Percentiles rank a stretch among this genome's conserved stretches.
These are phyloP conservation scores for Pseudopithomyces chartarum DNA, from an alignment of 2,329 filamentous ascomycete species.

Conservation along the genomic window DNA sequence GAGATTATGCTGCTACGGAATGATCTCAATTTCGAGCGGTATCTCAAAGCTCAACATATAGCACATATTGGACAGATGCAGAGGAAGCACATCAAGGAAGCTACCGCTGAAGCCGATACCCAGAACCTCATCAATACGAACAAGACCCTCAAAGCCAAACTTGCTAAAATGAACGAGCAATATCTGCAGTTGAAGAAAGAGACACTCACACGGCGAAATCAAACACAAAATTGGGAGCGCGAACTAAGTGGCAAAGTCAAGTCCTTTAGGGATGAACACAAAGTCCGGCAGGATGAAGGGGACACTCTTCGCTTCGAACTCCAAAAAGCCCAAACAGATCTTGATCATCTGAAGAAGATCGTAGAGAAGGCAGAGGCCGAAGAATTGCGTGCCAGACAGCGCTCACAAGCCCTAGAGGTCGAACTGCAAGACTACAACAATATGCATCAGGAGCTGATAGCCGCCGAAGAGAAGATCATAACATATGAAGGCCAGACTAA, in stretches of 20 bases:
- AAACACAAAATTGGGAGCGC: conserved; percentile 78
- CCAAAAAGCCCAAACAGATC: conserved; percentile 62
- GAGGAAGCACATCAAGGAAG: conserved; percentile 74
- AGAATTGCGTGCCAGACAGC: conserved; percentile 59
- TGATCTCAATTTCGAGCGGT: conserved; percentile 81
- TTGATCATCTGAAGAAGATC: conserved; percentile 67
- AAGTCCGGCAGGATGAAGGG: conserved; percentile 64
- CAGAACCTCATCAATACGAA: conserved; percentile 81
- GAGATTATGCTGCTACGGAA: conserved; percentile 79
- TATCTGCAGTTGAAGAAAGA: conserved; percentile 75
- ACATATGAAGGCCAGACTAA: conserved; percentile 36
- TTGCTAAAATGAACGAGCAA: conserved; percentile 73
- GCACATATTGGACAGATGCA: conserved; percentile 80
- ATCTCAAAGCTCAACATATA: conserved; percentile 82
- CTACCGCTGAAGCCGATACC: conserved; percentile 79
- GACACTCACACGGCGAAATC: conserved; percentile 70
- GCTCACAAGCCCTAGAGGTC: conserved; percentile 61
- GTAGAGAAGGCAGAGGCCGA: conserved; percentile 72
- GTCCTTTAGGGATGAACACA: conserved; percentile 71
- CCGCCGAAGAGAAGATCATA: conserved; percentile 38
- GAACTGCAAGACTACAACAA: conserved; percentile 66
- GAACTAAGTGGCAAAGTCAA: conserved; percentile 71
- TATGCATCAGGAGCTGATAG: conserved; percentile 36
- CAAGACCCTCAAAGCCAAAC: conserved; percentile 71
- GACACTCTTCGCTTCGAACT: conserved; percentile 64